Conservation (phyloP, 179 eudicot species). For the Beta corolliflora region DNA sequence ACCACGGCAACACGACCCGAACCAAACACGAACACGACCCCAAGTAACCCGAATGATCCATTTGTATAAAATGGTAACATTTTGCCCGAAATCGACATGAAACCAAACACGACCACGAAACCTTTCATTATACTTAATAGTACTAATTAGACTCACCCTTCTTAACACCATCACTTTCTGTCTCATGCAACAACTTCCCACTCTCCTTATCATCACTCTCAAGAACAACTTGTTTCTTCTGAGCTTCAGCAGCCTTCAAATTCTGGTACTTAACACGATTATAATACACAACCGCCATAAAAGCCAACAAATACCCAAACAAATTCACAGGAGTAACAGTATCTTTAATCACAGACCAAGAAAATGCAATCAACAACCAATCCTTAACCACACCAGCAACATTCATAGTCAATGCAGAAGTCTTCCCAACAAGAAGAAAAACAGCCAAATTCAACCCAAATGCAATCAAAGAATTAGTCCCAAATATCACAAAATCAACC, state of each 20-base stretch:
- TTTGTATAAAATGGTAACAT: too few relatives aligned
- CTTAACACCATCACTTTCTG: conserved; percentile 18
- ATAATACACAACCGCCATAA: conserved; percentile 61
- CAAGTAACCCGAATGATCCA: too few relatives aligned
- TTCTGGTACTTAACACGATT: conserved; percentile 51
- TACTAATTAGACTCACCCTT: conserved; percentile 27
- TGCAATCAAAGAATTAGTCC: conserved; percentile 48
- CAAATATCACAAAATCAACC: conserved; percentile 41
- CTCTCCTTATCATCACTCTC: conserved; percentile 39
- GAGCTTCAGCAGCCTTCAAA: conserved; percentile 59
- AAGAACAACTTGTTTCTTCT: conserved; percentile 35
- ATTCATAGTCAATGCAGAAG: conserved; percentile 63
- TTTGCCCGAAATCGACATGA: too few relatives aligned
- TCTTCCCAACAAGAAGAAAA: conserved; percentile 55
- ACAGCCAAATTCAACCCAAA: conserved; percentile 59
- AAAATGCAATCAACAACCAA: conserved; percentile 58
- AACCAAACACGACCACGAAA: background rate
- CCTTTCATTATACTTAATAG: background rate
- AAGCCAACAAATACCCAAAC: conserved; percentile 54
- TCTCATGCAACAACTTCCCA: conserved; percentile 36
- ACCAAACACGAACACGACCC: background rate
- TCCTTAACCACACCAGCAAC: conserved; percentile 66
- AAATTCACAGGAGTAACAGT: conserved; percentile 52
- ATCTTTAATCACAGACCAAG: conserved; percentile 69
- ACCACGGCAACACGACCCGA: background rate